These are phyloP conservation scores for Trametes villosa DNA, from an alignment of 768 basidiomycete species.

Conservation along the genomic window DNA sequence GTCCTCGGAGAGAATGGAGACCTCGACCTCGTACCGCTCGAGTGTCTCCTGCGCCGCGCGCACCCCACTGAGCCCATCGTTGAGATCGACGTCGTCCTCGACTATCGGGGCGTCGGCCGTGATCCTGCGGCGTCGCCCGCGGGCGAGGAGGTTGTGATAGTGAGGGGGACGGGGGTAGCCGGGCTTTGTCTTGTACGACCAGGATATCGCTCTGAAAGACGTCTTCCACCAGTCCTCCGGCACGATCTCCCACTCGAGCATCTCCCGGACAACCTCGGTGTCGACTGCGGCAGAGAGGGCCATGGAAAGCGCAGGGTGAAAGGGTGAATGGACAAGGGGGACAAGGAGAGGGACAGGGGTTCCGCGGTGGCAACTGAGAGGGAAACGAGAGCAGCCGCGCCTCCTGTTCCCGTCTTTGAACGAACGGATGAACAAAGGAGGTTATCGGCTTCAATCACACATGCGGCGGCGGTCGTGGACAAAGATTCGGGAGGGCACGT, in stretches of 20 bases:
- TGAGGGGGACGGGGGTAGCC: constrained; percentile 24
- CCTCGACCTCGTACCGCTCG: constrained; percentile 30
- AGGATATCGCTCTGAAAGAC: constrained; percentile 24
- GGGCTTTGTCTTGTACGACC: constrained; percentile 25
- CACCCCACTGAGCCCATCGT: constrained; percentile 27
- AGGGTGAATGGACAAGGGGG: not conserved
- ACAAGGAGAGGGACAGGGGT: constrained; percentile 14
- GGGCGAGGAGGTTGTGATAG: constrained; percentile 27
- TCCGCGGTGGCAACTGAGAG: constrained; percentile 3
- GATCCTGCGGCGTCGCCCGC: constrained; percentile 17
- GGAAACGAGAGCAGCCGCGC: not conserved
- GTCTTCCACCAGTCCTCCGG: constrained; percentile 26
- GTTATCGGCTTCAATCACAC: constrained; percentile 26
- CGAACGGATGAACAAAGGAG: constrained; percentile 20
- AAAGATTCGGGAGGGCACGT: constrained; percentile 22
- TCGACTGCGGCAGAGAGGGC: not conserved
- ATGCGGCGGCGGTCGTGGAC: constrained; percentile 24
- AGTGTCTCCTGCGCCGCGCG: constrained; percentile 28
- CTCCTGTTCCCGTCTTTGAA: constrained; percentile 20
- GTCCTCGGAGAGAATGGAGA: constrained; percentile 25
- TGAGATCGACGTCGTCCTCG: constrained; percentile 27
- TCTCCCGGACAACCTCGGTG: constrained; percentile 3
- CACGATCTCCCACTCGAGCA: constrained; percentile 21
- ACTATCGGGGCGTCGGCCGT: not conserved
- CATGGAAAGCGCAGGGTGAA: not conserved